phyloP scores from a whole-genome alignment of 139 green algal species.

The Haematococcus lacustris region DNA sequence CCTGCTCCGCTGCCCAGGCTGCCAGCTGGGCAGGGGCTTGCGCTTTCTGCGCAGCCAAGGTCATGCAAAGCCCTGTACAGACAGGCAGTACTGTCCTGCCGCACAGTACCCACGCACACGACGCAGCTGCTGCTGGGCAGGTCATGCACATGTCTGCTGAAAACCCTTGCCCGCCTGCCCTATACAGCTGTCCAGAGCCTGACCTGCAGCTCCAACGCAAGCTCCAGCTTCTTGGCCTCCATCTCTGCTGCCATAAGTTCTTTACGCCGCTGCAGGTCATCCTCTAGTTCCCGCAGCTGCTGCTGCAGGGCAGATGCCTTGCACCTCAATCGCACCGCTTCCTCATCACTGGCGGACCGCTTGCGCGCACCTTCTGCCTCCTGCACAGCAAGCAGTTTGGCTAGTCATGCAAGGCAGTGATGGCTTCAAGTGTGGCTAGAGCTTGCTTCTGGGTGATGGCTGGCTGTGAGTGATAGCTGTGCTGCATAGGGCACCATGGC shows the following conservation, averaged over 20 bases:
- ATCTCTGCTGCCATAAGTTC: conserved; percentile 15
- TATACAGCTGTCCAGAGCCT: no score
- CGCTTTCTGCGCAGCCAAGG: conserved; percentile 17
- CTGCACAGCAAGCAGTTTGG: no score
- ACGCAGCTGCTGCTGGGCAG: neutral
- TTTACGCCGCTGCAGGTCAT: neutral
- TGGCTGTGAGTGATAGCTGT: neutral
- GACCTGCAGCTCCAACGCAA: conserved; percentile 34
- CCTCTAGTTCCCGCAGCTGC: conserved; percentile 13
- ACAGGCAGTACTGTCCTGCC: no score
- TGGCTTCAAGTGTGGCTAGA: no score
- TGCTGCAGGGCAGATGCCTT: conserved; percentile 7
- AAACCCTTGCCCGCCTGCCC: no score
- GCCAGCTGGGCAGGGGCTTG: conserved; percentile 9
- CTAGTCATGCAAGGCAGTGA: no score
- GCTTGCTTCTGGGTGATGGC: neutral
- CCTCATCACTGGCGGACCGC: conserved; percentile 13
- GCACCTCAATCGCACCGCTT: conserved; percentile 7
- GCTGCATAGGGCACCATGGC: neutral
- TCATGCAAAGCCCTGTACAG: no score
- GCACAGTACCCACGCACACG: no score
- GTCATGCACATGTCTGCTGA: no score
- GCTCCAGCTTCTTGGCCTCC: conserved; percentile 11
- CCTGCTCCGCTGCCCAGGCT: conserved; percentile 17
- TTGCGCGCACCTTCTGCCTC: conserved; percentile 15